phyloP scores from a whole-genome alignment of 179 eudicot genomes.

The Pouteria campechiana region DNA sequence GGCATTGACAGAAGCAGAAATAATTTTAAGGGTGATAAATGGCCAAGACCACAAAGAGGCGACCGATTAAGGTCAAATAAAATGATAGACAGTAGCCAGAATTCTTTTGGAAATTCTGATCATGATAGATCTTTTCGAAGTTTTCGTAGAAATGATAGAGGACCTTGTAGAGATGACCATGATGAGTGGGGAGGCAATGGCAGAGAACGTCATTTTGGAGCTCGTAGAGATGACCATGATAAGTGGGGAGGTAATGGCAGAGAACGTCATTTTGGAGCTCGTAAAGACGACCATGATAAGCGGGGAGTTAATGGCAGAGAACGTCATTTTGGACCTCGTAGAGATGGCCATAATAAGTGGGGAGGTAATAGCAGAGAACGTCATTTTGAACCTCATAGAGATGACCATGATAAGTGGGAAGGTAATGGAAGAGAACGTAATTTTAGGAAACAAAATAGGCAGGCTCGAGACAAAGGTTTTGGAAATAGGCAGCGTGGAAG shows the following conservation, averaged over 20 bases:
- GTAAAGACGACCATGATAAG: constrained; percentile 1
- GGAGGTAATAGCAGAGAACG: constrained; percentile 5
- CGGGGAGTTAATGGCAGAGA: constrained; percentile 3
- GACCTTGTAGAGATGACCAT: constrained; percentile 3
- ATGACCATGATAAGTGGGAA: background rate
- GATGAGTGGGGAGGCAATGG: constrained; percentile 4
- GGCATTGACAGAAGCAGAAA: constrained; percentile 13
- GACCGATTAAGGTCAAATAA: constrained; percentile 10
- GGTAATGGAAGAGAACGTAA: constrained; percentile 6
- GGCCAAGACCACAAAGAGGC: background rate
- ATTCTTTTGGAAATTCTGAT: constrained; percentile 6
- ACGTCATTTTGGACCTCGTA: constrained; percentile 7
- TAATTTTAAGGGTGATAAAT: constrained; percentile 2
- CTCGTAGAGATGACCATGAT: constrained; percentile 3
- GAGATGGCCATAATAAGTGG: background rate
- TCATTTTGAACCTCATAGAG: constrained; percentile 4
- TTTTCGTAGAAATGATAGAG: constrained; percentile 15
- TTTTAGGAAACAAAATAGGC: constrained; percentile 4
- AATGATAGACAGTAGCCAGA: constrained; percentile 1
- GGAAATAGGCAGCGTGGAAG: constrained; percentile 15
- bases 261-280: constrained; percentile 8
- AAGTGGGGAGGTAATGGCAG: constrained; percentile 1
- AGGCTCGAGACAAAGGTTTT: constrained; percentile 11
- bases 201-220: constrained; percentile 7
- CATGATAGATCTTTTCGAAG: constrained; percentile 22